Base-by-base conservation (phyloP, 1,284 basidiomycete species). In the Tylopilus microsporus region DNA sequence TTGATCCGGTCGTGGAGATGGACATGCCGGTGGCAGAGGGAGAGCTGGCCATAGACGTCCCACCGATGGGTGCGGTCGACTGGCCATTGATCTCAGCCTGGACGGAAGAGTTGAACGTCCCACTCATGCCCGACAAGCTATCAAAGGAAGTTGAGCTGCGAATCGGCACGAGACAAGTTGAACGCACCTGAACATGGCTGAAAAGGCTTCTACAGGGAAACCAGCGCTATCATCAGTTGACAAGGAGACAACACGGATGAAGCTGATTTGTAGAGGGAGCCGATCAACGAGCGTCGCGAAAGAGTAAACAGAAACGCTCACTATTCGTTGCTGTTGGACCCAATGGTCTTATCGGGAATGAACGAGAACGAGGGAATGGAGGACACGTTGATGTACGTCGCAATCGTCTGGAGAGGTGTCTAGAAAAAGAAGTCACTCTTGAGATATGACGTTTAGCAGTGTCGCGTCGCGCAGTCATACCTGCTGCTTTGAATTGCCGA, bases 111-210 rank as follows among this genome's bases (percentile, higher is more conserved):
- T 36, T 36, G 34, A 36, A 90, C 0, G 66, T 67, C 49, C 89
- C 89, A 15, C 75, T 78, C 88, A 90, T 90, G 59, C 77, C 74
- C 11, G 69, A 67, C 68, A 91, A 62, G 9, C 86, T 89, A 36
- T 12, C 8, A 36, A 36, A 36, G 34, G 34, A 36, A 9, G 34
- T 36, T 12, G 11, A 6, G 9, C 34, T 36, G 34, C 34, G 11
- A n/a, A 41, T 49, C 8, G 47, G 57, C 19, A 62, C 46, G 10
- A 32, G 18, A 19, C 5, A 9, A 5, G n/a, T 13, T 6, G n/a
- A 11, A 9, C 82, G 60, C 69, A 87, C 83, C 74, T 73, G 78
- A 92, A 94, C 66, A 84, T 84, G 60, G 91, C 81, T n/a, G 91
- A 92, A 79, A 92, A 94, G 3, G 89, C 84, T 62, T 87, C 76